Conservation (phyloP, 1,284 basidiomycete species). For the Trichosporon asahii region DNA sequence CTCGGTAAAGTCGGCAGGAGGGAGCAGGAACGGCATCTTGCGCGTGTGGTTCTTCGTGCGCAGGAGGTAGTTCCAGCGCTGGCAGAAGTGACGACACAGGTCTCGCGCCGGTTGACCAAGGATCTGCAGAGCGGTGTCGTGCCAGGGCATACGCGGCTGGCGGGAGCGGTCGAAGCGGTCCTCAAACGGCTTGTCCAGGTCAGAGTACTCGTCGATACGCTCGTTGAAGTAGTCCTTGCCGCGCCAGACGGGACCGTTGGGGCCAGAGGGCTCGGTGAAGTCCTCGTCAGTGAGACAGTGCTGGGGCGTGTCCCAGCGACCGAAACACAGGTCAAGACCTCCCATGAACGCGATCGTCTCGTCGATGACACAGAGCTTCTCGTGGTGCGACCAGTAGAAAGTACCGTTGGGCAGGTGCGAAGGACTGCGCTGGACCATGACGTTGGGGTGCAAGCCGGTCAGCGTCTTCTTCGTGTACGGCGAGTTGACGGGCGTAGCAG, state of each 20-base stretch:
- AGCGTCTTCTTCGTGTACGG: conserved; percentile 90
- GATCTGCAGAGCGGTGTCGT: conserved; percentile 92
- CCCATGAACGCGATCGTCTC: conserved; percentile 67
- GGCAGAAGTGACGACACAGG: conserved; percentile 89
- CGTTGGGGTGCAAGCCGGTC: conserved; percentile 81
- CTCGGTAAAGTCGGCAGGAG: conserved; percentile 86
- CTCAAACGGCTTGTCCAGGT: conserved; percentile 83
- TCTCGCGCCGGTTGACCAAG: conserved; percentile 96
- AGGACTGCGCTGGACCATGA: conserved; percentile 94
- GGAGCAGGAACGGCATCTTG: conserved; percentile 89
- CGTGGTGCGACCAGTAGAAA: conserved; percentile 98
- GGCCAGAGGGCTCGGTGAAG: conserved; percentile 57
- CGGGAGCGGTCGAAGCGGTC: conserved; percentile 90
- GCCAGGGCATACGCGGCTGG: conserved; percentile 97
- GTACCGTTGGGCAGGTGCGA: conserved; percentile 97
- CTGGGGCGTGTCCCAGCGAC: conserved; percentile 94
- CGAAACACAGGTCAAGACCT: conserved; percentile 87
- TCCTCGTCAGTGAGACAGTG: conserved; percentile 86
- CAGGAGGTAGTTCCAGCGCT: conserved; percentile 88
- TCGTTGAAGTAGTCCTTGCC: conserved; percentile 75
- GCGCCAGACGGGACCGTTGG: conserved; percentile 73
- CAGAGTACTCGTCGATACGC: conserved; percentile 81
- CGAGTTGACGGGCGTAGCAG: conserved; percentile 88
- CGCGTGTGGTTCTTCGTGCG: conserved; percentile 92
- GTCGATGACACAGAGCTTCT: conserved; percentile 79